Conservation (phyloP, 2,329 filamentous ascomycete species). For the Trichoderma sp. region DNA sequence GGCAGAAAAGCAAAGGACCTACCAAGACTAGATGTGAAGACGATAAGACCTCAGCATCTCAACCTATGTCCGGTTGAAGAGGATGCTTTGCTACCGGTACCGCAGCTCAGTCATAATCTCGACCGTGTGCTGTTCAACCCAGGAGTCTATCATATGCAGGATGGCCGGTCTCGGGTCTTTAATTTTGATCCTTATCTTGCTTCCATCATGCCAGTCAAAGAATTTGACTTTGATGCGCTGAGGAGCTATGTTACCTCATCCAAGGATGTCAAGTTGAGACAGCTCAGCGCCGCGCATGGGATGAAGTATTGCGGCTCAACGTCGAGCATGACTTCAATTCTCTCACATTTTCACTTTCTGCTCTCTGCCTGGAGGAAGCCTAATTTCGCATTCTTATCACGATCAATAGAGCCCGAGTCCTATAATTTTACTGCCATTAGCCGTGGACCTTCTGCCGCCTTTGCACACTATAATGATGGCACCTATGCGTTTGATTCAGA, state of each 20-base stretch:
- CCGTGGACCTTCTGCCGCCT: conserved; percentile 73
- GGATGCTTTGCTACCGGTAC: conserved; percentile 42
- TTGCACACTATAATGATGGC: conserved; percentile 78
- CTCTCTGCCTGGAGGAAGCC: conserved; percentile 79
- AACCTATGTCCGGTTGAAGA: conserved; percentile 33
- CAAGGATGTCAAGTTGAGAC: conserved; percentile 69
- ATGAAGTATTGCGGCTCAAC: conserved; percentile 93
- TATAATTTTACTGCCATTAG: conserved; percentile 68
- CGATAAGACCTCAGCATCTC: conserved; percentile 28
- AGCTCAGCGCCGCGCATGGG: conserved; percentile 60
- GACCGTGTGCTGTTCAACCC: conserved; percentile 94
- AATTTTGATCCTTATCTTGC: conserved; percentile 97
- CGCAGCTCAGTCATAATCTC: conserved; percentile 68
- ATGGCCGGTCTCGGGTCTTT: conserved; percentile 80
- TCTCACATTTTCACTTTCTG: conserved; percentile 90
- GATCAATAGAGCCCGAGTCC: conserved; percentile 60
- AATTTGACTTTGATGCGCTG: conserved; percentile 88
- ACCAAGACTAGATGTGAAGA: conserved; percentile 28
- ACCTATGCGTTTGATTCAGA: conserved; percentile 94
- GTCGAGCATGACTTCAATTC: conserved; percentile 87
- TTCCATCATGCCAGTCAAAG: conserved; percentile 84
- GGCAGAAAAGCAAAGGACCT: background rate
- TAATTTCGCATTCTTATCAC: conserved; percentile 64
- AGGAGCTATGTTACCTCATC: conserved; percentile 91
- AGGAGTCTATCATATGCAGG: conserved; percentile 87